These are phyloP conservation scores for Dictyophora rubrovolvata DNA, from an alignment of 768 basidiomycete species.

Conservation along the genomic window DNA sequence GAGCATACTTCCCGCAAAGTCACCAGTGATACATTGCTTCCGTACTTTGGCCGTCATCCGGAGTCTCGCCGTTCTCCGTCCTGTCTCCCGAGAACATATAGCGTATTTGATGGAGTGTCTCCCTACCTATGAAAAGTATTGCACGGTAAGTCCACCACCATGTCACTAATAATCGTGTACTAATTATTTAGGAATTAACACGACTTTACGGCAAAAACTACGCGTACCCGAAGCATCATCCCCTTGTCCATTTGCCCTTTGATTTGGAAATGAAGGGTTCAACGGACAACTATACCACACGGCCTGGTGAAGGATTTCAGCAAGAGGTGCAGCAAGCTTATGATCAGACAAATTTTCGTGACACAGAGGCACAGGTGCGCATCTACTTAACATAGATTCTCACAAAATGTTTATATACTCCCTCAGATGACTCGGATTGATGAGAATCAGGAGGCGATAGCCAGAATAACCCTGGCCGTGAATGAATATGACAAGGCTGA, in stretches of 20 bases:
- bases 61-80: slow-evolving; percentile 19
- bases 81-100: slow-evolving; percentile 19
- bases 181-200: slow-evolving; percentile 7
- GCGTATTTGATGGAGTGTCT: background rate
- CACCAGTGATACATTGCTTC: slow-evolving; percentile 20
- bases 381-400: background rate
- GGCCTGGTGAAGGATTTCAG: slow-evolving; percentile 23
- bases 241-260: slow-evolving; percentile 14
- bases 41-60: slow-evolving; percentile 15
- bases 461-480: slow-evolving; percentile 19
- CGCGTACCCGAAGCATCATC: slow-evolving; percentile 25
- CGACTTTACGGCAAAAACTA: slow-evolving; percentile 17
- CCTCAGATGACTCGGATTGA: slow-evolving; percentile 1
- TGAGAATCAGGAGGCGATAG: slow-evolving; percentile 11
- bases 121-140: background rate
- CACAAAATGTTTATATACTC: no score
- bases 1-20: slow-evolving; percentile 19
- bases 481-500: slow-evolving; percentile 13
- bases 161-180: no score
- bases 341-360: slow-evolving; percentile 20
- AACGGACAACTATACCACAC: slow-evolving; percentile 20
- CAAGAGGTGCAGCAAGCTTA: slow-evolving; percentile 22
- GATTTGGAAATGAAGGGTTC: slow-evolving; percentile 21
- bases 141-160: background rate
- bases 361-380: slow-evolving; percentile 21